phyloP scores from a whole-genome alignment of 129 eudicot species.

The Lactuca sativa region DNA sequence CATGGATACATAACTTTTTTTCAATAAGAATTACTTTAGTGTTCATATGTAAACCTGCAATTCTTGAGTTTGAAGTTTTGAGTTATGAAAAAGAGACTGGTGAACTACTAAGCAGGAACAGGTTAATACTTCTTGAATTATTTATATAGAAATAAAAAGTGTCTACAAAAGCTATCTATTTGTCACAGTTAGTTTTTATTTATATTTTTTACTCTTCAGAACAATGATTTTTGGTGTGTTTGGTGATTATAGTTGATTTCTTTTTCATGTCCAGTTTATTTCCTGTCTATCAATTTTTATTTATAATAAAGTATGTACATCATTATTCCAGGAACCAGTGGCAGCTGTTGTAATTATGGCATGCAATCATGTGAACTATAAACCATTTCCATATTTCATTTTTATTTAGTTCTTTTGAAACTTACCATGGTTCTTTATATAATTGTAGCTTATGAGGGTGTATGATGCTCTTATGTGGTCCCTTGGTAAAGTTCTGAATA shows the following conservation, averaged over 20 bases:
- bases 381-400: too few relatives aligned
- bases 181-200: slow-evolving; percentile 22
- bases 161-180: slow-evolving; percentile 5
- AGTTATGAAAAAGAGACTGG: slow-evolving; percentile 77
- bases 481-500: slow-evolving; percentile 89
- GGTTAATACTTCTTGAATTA: slow-evolving; percentile 33
- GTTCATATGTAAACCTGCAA: slow-evolving; percentile 76
- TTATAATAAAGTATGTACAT: too few relatives aligned
- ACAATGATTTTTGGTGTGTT: too few relatives aligned
- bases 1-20: slow-evolving; percentile 14
- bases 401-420: too few relatives aligned
- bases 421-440: too few relatives aligned
- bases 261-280: too few relatives aligned
- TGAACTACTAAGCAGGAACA: slow-evolving; percentile 72
- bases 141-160: slow-evolving; percentile 3
- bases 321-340: too few relatives aligned
- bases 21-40: slow-evolving; percentile 5
- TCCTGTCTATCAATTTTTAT: too few relatives aligned
- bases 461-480: slow-evolving; percentile 99
- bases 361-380: too few relatives aligned
- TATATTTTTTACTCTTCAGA: slow-evolving; percentile 28
- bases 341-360: too few relatives aligned
- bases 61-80: slow-evolving; percentile 68
- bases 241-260: too few relatives aligned
- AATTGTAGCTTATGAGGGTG: slow-evolving; percentile 87